These are phyloP conservation scores for Vaccinium corymbosum DNA, from an alignment of 148 eudicot genomes.

Conservation along the genomic window DNA sequence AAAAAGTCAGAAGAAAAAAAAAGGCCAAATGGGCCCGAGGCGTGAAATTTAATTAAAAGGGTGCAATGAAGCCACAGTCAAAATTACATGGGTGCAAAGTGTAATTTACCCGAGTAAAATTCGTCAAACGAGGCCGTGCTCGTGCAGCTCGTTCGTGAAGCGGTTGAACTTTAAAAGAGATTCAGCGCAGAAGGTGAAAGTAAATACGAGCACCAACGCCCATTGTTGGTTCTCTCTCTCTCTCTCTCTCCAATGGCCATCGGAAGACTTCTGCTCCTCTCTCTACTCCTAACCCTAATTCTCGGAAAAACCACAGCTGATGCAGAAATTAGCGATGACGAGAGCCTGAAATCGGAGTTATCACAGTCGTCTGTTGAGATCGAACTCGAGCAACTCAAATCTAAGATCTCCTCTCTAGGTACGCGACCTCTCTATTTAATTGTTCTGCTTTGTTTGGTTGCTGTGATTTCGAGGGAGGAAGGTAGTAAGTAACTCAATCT, in stretches of 20 bases:
- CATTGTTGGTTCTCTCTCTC: neutral
- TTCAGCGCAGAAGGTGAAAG: too few relatives aligned
- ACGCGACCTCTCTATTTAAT: neutral
- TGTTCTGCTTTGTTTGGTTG: neutral
- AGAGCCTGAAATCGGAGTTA: neutral
- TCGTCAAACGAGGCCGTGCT: neutral
- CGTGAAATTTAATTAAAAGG: neutral
- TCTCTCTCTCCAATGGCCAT: conserved; percentile 10
- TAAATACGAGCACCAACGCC: neutral
- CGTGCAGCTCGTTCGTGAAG: too few relatives aligned
- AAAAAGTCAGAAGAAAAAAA: too few relatives aligned
- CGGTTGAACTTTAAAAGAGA: too few relatives aligned
- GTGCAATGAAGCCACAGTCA: neutral
- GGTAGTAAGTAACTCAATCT: neutral
- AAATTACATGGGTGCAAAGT: neutral
- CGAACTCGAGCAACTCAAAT: conserved; percentile 49
- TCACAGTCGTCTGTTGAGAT: conserved; percentile 28
- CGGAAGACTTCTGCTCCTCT: neutral
- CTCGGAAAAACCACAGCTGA: neutral
- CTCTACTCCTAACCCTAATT: conserved; percentile 11
- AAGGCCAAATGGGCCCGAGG: too few relatives aligned
- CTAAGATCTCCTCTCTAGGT: conserved; percentile 55
- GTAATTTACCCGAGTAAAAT: neutral
- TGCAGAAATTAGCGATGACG: conserved; percentile 13
- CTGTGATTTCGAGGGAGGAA: neutral